These are phyloP conservation scores for Spinellus fusiger DNA, from an alignment of 192 early-diverging fungal species.

Conservation along the genomic window DNA sequence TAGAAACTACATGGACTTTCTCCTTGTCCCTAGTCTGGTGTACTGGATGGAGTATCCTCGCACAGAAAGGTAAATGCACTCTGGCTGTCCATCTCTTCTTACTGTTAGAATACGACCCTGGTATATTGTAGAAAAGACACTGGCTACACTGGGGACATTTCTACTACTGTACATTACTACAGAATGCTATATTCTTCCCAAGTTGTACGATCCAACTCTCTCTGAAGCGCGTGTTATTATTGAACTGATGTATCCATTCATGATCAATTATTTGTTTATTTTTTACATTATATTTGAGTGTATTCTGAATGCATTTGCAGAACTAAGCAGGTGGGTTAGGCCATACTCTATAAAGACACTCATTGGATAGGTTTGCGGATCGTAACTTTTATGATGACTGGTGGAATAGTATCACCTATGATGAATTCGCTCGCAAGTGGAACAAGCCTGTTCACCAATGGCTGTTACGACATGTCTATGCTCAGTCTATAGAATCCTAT, in stretches of 20 bases:
- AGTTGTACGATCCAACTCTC: constrained; percentile 57
- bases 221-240: constrained; percentile 52
- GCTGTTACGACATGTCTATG: constrained; percentile 85
- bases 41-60: constrained; percentile 93
- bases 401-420: constrained; percentile 89
- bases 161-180: constrained; percentile 79
- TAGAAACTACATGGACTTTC: constrained; percentile 79
- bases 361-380: constrained; percentile 73
- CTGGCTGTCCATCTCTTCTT: background rate
- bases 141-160: constrained; percentile 75
- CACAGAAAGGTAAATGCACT: constrained; percentile 51
- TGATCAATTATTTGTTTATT: constrained; percentile 84
- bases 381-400: constrained; percentile 98
- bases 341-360: background rate
- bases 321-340: constrained; percentile 64
- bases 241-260: constrained; percentile 81
- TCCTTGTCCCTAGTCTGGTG: constrained; percentile 84
- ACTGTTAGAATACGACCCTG: constrained; percentile 65
- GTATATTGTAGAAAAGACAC: constrained; percentile 82
- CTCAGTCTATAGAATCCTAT: constrained; percentile 67
- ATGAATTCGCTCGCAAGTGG: constrained; percentile 96
- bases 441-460: constrained; percentile 96
- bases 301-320: constrained; percentile 94
- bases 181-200: constrained; percentile 82
- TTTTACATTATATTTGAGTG: constrained; percentile 98